Base-by-base conservation (phyloP, 345 rosid species). In the Isatis tinctoria region DNA sequence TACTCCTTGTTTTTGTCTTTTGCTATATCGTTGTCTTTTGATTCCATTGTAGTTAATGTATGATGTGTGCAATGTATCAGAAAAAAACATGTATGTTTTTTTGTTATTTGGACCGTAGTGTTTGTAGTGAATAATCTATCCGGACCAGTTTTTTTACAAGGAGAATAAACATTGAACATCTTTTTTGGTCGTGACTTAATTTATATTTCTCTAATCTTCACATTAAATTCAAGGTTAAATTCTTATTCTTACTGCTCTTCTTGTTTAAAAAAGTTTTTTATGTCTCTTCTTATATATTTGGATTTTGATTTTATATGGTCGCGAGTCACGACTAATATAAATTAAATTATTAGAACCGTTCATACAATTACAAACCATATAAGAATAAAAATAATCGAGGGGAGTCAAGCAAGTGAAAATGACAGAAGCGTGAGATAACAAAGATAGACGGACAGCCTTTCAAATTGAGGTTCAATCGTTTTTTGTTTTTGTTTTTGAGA, bases 361-460 rank as follows among this genome's bases (percentile, higher is more conserved):
- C 48, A 63, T n/a, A n/a, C n/a, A n/a, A n/a, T n/a, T 30, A 53
- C 18, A 44, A 32, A 18, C 3, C 40, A 27, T 16, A 72, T 18
- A 54, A 73, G 40, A 32, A 11, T 41, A 39, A 49, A 33, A 8
- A 41, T 60, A 60, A 60, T 36, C 20, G 28, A 32, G 44, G 22
- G 51, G 45, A 56, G 58, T 56, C 72, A 36, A 44, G 60, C 67
- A 57, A 74, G 72, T 45, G 59, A 74, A 66, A 74, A 74, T 36
- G 78, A 74, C 52, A 56, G 65, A 65, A 63, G 35, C 54, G 65
- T 65, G 48, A 65, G 65, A 64, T 65, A 17, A 39, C n/a, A 37
- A 26, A 57, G 4, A 35, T 24, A n/a, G n/a, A n/a, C n/a, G n/a
- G n/a, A n/a, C n/a, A n/a, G n/a, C n/a, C n/a, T n/a, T n/a, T n/a